A percentile compares a stretch with the other conserved stretches of the same genome.
Evolutionary conservation across 108 stramenopile species (phyloP).

Genomic region (Nannochloropsis gaditana): DNA sequence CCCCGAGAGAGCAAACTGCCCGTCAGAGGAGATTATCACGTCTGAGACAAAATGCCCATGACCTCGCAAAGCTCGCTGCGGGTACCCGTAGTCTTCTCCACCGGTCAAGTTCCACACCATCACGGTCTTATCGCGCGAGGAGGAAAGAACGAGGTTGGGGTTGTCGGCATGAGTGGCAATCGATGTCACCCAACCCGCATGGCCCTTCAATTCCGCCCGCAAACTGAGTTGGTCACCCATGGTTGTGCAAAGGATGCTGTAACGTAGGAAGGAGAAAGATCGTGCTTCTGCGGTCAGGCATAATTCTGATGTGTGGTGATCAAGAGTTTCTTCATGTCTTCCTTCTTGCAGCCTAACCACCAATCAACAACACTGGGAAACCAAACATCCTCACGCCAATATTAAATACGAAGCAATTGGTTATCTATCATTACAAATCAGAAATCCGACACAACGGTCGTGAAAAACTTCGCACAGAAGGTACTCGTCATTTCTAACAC

Average conservation of each 20-base stretch:
- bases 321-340: too few species aligned
- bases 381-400: too few species aligned
- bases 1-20: constrained; percentile 91
- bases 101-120: constrained; percentile 90
- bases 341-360: too few species aligned
- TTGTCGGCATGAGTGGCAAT: constrained; percentile 97
- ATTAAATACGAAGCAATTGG: too few species aligned
- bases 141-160: constrained; percentile 90
- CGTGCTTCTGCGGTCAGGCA: too few species aligned
- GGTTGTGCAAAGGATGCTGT: constrained; percentile 21
- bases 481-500: too few species aligned
- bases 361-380: too few species aligned
- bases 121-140: constrained; percentile 94
- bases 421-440: too few species aligned
- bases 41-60: constrained; percentile 99
- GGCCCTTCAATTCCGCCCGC: constrained; percentile 83
- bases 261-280: too few species aligned
- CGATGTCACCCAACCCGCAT: constrained; percentile 97
- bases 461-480: too few species aligned
- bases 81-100: constrained; percentile 71
- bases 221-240: constrained; percentile 87
- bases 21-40: constrained; percentile 90
- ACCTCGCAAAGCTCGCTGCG: constrained; percentile 90
- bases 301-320: too few species aligned
- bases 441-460: too few species aligned